These are phyloP conservation scores for Verticillium nonalfalfae DNA, from an alignment of 2,329 filamentous ascomycete genomes.

Conservation along the genomic window DNA sequence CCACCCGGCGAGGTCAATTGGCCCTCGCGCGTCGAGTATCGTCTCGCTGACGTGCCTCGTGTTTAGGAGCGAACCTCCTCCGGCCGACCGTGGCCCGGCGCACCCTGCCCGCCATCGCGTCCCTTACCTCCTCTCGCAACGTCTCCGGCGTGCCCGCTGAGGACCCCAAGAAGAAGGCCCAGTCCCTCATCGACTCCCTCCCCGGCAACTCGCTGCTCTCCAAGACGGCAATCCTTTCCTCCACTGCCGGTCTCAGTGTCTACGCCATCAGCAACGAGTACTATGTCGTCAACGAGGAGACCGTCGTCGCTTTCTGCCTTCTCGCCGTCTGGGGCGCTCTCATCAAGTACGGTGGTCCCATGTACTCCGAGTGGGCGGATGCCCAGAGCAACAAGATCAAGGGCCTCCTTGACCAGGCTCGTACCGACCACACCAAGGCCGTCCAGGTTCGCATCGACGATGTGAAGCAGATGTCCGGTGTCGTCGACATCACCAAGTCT, in stretches of 20 bases:
- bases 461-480: conserved; percentile 89
- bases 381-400: conserved; percentile 87
- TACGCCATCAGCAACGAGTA: conserved; percentile 99
- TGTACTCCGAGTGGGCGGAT: conserved; percentile 90
- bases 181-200: conserved; percentile 88
- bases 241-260: conserved; percentile 80
- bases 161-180: conserved; percentile 94
- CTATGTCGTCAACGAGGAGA: conserved; percentile 99
- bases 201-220: conserved; percentile 88
- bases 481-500: conserved; percentile 94
- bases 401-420: conserved; percentile 88
- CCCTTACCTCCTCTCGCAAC: conserved; percentile 59
- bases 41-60: conserved; percentile 1
- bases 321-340: conserved; percentile 88
- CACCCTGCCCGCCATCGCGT: conserved; percentile 66
- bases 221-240: conserved; percentile 96
- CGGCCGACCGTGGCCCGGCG: conserved; percentile 74
- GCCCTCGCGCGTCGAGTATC: conserved; percentile 9
- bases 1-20: conserved; percentile 27
- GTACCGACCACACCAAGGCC: conserved; percentile 89
- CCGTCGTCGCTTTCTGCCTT: conserved; percentile 87
- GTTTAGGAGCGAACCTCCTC: conserved; percentile 79
- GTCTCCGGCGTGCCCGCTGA: conserved; percentile 73
- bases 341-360: conserved; percentile 88
- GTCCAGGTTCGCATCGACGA: conserved; percentile 92